Percentiles rank a stretch among this genome's conserved stretches.
Evolutionary conservation across 768 basidiomycete genomes (phyloP).

Genomic region (Hericium coralloides): DNA sequence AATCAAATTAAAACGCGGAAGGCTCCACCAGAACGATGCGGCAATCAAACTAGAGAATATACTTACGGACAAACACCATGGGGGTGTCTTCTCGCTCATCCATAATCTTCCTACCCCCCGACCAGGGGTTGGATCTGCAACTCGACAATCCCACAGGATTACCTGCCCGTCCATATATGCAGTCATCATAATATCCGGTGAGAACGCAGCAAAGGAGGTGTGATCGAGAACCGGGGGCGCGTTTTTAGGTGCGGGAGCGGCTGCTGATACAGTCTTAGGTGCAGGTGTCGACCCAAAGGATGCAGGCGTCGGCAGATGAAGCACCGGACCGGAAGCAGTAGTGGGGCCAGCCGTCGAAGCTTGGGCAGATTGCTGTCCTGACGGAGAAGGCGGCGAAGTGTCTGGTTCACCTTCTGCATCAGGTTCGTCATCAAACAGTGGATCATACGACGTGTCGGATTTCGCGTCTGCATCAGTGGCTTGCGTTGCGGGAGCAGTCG

Average conservation of each 20-base stretch:
- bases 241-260: conserved; percentile 44
- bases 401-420: conserved; percentile 46
- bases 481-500: neutral
- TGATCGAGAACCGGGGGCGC: conserved; percentile 68
- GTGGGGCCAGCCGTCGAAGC: conserved; percentile 7
- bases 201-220: conserved; percentile 51
- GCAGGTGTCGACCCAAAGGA: conserved; percentile 9
- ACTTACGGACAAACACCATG: conserved; percentile 92
- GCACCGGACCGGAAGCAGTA: conserved; percentile 8
- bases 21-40: neutral
- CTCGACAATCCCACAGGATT: conserved; percentile 83
- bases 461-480: conserved; percentile 44
- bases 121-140: conserved; percentile 38
- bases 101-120: conserved; percentile 76
- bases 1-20: neutral
- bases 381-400: conserved; percentile 1
- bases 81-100: conserved; percentile 88
- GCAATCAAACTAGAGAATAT: neutral
- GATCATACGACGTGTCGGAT: conserved; percentile 79
- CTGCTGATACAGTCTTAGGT: conserved; percentile 63
- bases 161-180: conserved; percentile 90
- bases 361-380: neutral
- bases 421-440: conserved; percentile 83
- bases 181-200: conserved; percentile 79
- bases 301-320: conserved; percentile 6